Evolutionary conservation across 2,329 filamentous ascomycete genomes (phyloP), one percentile per base, ranked within the genome.

Genomic region (Paecilomyces niveus): DNA sequence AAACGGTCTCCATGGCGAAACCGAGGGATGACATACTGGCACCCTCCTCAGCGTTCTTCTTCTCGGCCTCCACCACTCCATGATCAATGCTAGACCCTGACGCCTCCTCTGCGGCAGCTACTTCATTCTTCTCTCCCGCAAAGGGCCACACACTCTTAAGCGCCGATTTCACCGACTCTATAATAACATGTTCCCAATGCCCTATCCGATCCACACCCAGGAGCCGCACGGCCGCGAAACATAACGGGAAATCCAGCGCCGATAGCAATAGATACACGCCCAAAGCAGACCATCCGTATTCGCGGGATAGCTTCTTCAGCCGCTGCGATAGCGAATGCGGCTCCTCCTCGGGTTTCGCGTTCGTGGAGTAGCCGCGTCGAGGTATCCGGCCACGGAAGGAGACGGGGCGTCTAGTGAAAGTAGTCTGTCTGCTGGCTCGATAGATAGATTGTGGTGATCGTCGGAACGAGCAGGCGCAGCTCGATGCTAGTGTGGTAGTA

Each of bases 211-310:
- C 94, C 0, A 90, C 89, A 15, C 94, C 94, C 1, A 96, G 82
- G 56, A 86, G 78, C 58, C 88, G 84, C 53, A 99, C 94, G 9
- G 94, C 85, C 57, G 96, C 76, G 77, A 96, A 99, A 77, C 93
- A 97, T 71, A 97, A 90, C 0, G 94, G 94, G 64, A 97, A 96
- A 76, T 99, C 94, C 55, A 96, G 77, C 39, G 89, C 88, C 50
- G 89, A 92, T 57, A 99, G 77, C 1, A 81, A 81, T 10, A 97
- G 75, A 74, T 99, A 99, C 13, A 99, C 90, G n/a, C 92, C 93
- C 4, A 97, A 75, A 0, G 92, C 92, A 3, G 89, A 84, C 91
- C 92, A 97, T 49, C 94, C 94, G 74, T 99, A 99, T 74, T 97
- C 93, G 63, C 88, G 86, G 2, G 89, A 92, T 53, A 99, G 83